Evolutionary conservation across 2,329 filamentous ascomycete genomes (phyloP).

Genomic region (Hymenoscyphus occultus): DNA sequence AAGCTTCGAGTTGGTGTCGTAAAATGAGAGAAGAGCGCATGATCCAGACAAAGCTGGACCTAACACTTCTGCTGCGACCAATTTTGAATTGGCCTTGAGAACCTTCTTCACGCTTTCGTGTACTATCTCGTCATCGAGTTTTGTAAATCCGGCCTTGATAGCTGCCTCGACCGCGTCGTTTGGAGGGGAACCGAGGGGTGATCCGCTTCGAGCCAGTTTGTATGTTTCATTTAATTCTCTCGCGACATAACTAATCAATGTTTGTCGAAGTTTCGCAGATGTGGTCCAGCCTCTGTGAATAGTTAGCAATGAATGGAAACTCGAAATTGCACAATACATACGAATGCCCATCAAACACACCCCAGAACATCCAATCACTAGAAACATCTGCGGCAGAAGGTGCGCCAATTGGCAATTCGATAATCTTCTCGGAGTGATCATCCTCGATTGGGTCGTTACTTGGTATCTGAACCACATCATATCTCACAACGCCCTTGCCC

Average conservation of each 20-base stretch:
- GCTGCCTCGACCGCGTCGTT: constrained; percentile 82
- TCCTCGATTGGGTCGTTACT: constrained; percentile 98
- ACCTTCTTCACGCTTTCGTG: constrained; percentile 91
- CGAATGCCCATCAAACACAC: constrained; percentile 96
- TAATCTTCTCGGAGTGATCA: constrained; percentile 96
- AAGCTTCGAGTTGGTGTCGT: constrained; percentile 82
- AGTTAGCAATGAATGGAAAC: constrained; percentile 23
- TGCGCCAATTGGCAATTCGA: constrained; percentile 71
- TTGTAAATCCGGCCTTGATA: constrained; percentile 88
- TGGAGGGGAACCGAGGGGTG: constrained; percentile 59
- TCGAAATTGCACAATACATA: constrained; percentile 44
- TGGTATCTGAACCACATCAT: constrained; percentile 90
- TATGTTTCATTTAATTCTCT: constrained; percentile 91
- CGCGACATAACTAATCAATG: constrained; percentile 87
- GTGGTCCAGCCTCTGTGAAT: constrained; percentile 85
- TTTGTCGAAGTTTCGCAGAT: constrained; percentile 90
- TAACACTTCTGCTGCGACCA: constrained; percentile 85
- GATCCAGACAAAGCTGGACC: constrained; percentile 95
- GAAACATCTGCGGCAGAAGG: constrained; percentile 46
- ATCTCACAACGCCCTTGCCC: constrained; percentile 87
- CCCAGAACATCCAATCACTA: constrained; percentile 99
- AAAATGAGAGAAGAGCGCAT: constrained; percentile 93
- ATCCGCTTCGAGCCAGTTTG: constrained; percentile 63
- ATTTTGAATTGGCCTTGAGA: constrained; percentile 81
- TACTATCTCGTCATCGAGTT: constrained; percentile 90